Evolutionary conservation across 371 early-diverging fungal genomes (phyloP).

Genomic region (Syncephalastrum racemosum): DNA sequence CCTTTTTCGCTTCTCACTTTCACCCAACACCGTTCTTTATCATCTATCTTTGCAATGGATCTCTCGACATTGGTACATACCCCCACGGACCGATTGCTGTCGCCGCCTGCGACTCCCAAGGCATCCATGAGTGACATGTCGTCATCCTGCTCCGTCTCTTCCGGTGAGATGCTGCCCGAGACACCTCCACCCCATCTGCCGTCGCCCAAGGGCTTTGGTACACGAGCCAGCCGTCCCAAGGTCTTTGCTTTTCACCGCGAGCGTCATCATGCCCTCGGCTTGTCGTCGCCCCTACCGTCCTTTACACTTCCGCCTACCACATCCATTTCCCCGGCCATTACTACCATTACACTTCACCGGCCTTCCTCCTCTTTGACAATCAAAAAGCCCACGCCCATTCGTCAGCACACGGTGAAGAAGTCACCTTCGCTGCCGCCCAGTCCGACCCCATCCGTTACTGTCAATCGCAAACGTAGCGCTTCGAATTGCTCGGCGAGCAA

Average conservation of each 20-base stretch:
- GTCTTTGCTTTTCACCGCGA: background rate
- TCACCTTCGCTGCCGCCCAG: no score
- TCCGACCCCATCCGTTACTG: no score
- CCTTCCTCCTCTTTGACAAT: no score
- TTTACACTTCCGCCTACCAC: no score
- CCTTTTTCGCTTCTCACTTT: slow-evolving; percentile 5
- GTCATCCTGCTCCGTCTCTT: slow-evolving; percentile 2
- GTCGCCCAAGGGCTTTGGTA: no score
- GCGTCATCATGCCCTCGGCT: background rate
- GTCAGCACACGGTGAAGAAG: no score
- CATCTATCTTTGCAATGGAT: slow-evolving; percentile 2
- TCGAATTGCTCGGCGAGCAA: no score
- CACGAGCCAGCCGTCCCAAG: no score
- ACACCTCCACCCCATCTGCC: background rate
- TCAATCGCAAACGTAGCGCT: no score
- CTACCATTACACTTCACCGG: no score
- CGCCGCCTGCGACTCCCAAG: slow-evolving; percentile 30
- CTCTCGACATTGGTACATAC: background rate
- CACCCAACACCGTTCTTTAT: slow-evolving; percentile 3
- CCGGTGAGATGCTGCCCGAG: slow-evolving; percentile 1
- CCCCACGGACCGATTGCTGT: slow-evolving; percentile 11
- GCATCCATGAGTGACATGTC: slow-evolving; percentile 1
- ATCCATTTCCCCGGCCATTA: no score
- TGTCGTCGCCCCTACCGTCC: slow-evolving; percentile 1
- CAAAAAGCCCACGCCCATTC: no score